A percentile compares a stretch with the other conserved stretches of the same genome.
Evolutionary conservation across 257 asterid genomes (phyloP).

Genomic region (Primulina tabacum): DNA sequence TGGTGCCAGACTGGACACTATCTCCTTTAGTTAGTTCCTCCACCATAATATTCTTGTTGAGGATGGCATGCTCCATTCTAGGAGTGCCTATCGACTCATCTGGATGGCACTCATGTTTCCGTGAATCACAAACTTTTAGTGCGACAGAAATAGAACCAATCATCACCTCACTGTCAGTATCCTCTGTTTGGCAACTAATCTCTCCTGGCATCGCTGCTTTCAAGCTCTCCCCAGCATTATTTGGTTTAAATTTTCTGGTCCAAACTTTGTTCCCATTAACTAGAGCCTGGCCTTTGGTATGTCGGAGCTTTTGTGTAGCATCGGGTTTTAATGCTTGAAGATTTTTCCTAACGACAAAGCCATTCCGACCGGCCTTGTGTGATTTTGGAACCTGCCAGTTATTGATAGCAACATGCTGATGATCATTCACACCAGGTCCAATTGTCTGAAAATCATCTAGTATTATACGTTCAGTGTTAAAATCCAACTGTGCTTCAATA

Average conservation of each 20-base stretch:
- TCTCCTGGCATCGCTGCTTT: conserved; percentile 34
- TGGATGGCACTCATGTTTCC: conserved; percentile 26
- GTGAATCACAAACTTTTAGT: conserved; percentile 34
- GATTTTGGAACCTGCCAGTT: conserved; percentile 62
- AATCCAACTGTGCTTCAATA: conserved; percentile 40
- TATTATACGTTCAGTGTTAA: conserved; percentile 32
- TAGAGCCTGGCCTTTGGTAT: conserved; percentile 41
- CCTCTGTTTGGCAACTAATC: conserved; percentile 36
- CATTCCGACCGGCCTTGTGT: conserved; percentile 48
- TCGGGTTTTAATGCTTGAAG: conserved; percentile 49
- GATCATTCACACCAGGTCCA: conserved; percentile 36
- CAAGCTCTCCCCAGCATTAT: conserved; percentile 37
- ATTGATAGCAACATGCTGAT: conserved; percentile 28
- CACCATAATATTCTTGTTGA: conserved; percentile 33
- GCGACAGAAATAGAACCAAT: conserved; percentile 78
- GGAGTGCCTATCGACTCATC: conserved; percentile 24
- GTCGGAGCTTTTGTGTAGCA: conserved; percentile 44
- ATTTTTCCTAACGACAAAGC: conserved; percentile 41
- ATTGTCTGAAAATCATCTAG: conserved; percentile 36
- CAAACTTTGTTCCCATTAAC: conserved; percentile 56
- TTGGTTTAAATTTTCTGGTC: conserved; percentile 63
- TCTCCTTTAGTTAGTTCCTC: conserved; percentile 35
- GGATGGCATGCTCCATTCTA: conserved; percentile 34
- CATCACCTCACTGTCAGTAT: conserved; percentile 51
- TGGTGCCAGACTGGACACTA: conserved; percentile 37